Evolutionary conservation across 1,139 yeast species (phyloP), one percentile per base, ranked within the genome.

Genomic region (Scheffersomyces titani): DNA sequence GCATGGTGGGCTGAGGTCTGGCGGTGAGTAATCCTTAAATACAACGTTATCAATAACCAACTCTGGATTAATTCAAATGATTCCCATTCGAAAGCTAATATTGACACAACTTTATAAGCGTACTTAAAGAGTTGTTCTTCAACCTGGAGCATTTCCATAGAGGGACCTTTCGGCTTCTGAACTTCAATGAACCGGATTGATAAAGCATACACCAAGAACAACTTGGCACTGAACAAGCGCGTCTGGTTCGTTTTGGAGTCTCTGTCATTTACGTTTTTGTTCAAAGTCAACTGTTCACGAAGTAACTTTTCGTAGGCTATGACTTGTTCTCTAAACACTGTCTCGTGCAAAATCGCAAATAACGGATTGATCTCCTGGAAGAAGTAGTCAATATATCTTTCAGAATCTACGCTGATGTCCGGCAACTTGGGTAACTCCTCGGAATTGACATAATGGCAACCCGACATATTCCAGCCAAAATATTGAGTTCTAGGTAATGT

Each of bases 401-500:
- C 57, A 6, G 69, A 56, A 20, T 65, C 62, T 18, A 63, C 21
- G 9, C 19, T 55, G n/a, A 68, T 52, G 6, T 68, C 68, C 5
- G 81, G 80, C 3, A 67, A 52, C 4, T 69, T 66, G 3, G 85
- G 83, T 20, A 82, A 67, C 6, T 68, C 68, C 48, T 80, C 80
- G 6, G 78, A 72, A 24, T 70, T 69, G 19, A 84, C 63, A 64
- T 83, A 87, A 61, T 81, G 81, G 20, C 78, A 78, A 1, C 90
- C 90, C 46, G 84, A 77, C 83, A 86, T 74, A 65, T 87, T 87
- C 90, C 90, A 87, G 18, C 89, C 90, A 64, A 84, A 87, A 59
- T 78, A 82, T 65, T 87, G 90, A 19, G 78, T 72, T 57, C 90
- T 69, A 3, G 91, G 91, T 13, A 83, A 63, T 4, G 73, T 66